Evolutionary conservation across 2,329 filamentous ascomycete genomes (phyloP).

Genomic region (Sporothrix curviconia): DNA sequence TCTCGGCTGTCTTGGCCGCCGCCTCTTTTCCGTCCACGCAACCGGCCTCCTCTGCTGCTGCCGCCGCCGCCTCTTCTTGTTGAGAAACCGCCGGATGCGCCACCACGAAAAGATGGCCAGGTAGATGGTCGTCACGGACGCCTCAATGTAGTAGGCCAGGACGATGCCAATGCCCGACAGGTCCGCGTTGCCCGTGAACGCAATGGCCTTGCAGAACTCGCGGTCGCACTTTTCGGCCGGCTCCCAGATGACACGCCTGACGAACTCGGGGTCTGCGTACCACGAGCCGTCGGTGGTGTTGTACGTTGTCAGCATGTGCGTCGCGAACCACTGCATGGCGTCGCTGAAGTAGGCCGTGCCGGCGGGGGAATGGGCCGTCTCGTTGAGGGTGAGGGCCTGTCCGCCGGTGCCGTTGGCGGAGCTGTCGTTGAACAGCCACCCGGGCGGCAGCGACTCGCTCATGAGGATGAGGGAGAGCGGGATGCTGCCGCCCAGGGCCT

Average conservation of each 20-base stretch:
- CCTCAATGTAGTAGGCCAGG: slow-evolving; percentile 19
- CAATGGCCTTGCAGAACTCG: slow-evolving; percentile 20
- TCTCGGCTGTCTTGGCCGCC: too few relatives aligned
- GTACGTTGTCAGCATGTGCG: neutral
- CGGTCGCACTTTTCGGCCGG: slow-evolving; percentile 10
- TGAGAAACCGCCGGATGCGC: slow-evolving; percentile 6
- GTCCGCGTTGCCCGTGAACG: slow-evolving; percentile 20
- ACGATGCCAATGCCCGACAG: slow-evolving; percentile 21
- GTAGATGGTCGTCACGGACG: slow-evolving; percentile 16
- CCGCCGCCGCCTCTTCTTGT: neutral
- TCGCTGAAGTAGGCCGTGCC: neutral
- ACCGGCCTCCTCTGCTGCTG: too few relatives aligned
- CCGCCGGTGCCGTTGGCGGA: neutral
- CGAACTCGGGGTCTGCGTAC: slow-evolving; percentile 9
- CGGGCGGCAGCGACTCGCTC: neutral
- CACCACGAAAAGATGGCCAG: slow-evolving; percentile 15
- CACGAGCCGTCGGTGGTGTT: slow-evolving; percentile 4
- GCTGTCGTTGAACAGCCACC: neutral
- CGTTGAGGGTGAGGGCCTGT: neutral
- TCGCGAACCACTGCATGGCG: slow-evolving; percentile 13
- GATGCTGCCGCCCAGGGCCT: slow-evolving; percentile 13
- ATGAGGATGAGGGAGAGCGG: slow-evolving; percentile 1
- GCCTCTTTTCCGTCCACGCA: too few relatives aligned
- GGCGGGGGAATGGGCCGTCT: neutral
- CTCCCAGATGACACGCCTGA: slow-evolving; percentile 11